Evolutionary conservation across 306 rosid species (phyloP).

Genomic region (Lagenaria siceraria): DNA sequence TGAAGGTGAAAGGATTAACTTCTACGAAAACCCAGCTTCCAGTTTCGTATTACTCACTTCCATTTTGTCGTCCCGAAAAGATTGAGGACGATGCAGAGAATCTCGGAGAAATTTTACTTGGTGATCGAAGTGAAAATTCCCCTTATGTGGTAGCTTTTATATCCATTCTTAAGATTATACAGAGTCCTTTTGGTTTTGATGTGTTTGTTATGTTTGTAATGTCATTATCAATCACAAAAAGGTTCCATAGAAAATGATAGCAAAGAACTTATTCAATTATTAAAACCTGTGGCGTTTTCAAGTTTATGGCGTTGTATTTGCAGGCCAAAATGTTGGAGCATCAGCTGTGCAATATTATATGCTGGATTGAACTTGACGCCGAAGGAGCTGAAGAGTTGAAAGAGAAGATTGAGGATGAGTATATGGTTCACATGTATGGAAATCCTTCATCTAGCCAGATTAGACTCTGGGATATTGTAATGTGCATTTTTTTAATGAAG

Average conservation of each 20-base stretch:
- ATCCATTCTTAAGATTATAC: neutral
- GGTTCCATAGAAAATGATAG: neutral
- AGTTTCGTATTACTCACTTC: slow-evolving; percentile 71
- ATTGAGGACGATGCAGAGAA: slow-evolving; percentile 79
- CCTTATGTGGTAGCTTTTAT: slow-evolving; percentile 54
- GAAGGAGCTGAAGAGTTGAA: slow-evolving; percentile 64
- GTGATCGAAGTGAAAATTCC: slow-evolving; percentile 90
- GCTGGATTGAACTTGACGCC: slow-evolving; percentile 46
- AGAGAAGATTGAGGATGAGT: slow-evolving; percentile 84
- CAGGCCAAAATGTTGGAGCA: slow-evolving; percentile 91
- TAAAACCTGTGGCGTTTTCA: neutral
- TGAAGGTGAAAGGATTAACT: slow-evolving; percentile 84
- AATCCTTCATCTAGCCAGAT: neutral
- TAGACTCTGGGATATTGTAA: neutral
- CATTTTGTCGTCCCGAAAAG: slow-evolving; percentile 40
- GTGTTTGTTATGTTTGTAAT: neutral
- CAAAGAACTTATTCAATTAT: neutral
- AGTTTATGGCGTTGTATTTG: slow-evolving; percentile 7
- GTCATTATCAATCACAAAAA: neutral
- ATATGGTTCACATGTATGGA: slow-evolving; percentile 76
- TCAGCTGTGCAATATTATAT: slow-evolving; percentile 61
- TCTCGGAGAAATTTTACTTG: slow-evolving; percentile 96
- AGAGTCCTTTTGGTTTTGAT: neutral
- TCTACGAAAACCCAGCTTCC: slow-evolving; percentile 95
- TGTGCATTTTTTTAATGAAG: slow-evolving; percentile 14